These are phyloP conservation scores for Penicillium nordicum DNA, from an alignment of 2,329 filamentous ascomycete species.

Conservation along the genomic window DNA sequence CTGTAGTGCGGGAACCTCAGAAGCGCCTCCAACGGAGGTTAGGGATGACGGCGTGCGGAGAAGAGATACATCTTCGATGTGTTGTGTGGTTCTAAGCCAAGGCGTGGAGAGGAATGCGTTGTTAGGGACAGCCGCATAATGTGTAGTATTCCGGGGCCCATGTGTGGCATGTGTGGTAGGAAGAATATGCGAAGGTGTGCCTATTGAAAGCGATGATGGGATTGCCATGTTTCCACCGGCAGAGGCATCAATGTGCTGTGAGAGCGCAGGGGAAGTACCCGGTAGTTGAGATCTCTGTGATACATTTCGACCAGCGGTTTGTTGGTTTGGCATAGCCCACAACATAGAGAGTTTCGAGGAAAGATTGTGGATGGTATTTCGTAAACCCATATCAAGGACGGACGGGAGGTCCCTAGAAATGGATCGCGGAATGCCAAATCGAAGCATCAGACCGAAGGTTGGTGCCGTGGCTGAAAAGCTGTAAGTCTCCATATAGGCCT, in stretches of 20 bases:
- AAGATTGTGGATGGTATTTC: conserved; percentile 27
- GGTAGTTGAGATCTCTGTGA: conserved; percentile 1
- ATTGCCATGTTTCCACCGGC: conserved; percentile 5
- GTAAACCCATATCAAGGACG: conserved; percentile 27
- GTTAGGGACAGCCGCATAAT: conserved; percentile 8
- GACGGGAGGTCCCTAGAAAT: conserved; percentile 10
- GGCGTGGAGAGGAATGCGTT: conserved; percentile 26
- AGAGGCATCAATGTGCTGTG: conserved; percentile 10
- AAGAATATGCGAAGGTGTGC: conserved; percentile 10
- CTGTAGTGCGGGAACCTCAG: conserved; percentile 19
- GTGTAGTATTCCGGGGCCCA: conserved; percentile 2
- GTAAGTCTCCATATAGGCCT: conserved; percentile 40
- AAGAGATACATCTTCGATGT: conserved; percentile 26
- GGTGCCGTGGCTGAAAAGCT: conserved; percentile 40
- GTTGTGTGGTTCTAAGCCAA: conserved; percentile 29
- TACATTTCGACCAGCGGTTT: neutral
- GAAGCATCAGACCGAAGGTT: conserved; percentile 43
- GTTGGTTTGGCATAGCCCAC: conserved; percentile 23
- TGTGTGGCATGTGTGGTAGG: neutral
- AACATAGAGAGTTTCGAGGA: conserved; percentile 30
- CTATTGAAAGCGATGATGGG: conserved; percentile 3
- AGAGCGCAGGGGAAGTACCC: conserved; percentile 1
- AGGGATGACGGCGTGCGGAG: conserved; percentile 31
- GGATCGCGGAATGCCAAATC: conserved; percentile 28
- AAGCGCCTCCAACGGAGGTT: conserved; percentile 19